A percentile compares a stretch with the other conserved stretches of the same genome.
These are phyloP conservation scores for Leptographium wingfieldii DNA, from an alignment of 2,329 filamentous ascomycete species.

Conservation along the genomic window DNA sequence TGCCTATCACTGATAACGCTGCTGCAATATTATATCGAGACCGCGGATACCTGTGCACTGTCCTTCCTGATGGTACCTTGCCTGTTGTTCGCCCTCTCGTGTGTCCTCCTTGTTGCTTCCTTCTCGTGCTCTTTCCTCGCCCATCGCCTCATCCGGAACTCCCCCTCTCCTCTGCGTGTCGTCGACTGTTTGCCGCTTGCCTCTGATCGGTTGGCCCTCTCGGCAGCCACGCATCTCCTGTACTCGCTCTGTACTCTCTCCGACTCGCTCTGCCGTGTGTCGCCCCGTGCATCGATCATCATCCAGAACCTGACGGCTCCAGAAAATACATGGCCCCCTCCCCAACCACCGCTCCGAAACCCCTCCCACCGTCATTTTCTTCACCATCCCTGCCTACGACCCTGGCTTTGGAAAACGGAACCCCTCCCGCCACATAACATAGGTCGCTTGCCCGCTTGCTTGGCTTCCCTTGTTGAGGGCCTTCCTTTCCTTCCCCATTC, in stretches of 20 bases:
- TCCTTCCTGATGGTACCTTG: not conserved
- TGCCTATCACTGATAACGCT: slow-evolving; percentile 1
- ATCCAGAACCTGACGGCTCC: slow-evolving; percentile 1
- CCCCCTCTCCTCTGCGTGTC: not conserved
- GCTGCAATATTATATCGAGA: not conserved
- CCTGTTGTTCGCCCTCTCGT: not conserved
- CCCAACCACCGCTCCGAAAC: slow-evolving; percentile 5
- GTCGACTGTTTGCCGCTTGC: not conserved
- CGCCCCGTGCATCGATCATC: not conserved
- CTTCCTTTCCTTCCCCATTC: not conserved
- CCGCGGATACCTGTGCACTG: not conserved
- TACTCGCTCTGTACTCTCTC: not conserved
- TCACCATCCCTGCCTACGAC: slow-evolving; percentile 1
- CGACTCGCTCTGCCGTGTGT: not conserved
- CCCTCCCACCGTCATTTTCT: slow-evolving; percentile 2
- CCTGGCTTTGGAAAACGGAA: not conserved
- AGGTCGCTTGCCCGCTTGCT: not conserved
- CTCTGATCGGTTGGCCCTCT: not conserved
- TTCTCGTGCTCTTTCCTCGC: not conserved
- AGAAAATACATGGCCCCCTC: not conserved
- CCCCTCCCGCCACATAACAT: not conserved
- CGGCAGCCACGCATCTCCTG: not conserved
- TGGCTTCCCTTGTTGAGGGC: not conserved
- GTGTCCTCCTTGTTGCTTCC: not conserved
- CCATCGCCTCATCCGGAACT: not conserved